Evolutionary conservation across 768 basidiomycete species (phyloP), one percentile per base, ranked within the genome.

Genomic region (Psilocybe subaeruginosa): DNA sequence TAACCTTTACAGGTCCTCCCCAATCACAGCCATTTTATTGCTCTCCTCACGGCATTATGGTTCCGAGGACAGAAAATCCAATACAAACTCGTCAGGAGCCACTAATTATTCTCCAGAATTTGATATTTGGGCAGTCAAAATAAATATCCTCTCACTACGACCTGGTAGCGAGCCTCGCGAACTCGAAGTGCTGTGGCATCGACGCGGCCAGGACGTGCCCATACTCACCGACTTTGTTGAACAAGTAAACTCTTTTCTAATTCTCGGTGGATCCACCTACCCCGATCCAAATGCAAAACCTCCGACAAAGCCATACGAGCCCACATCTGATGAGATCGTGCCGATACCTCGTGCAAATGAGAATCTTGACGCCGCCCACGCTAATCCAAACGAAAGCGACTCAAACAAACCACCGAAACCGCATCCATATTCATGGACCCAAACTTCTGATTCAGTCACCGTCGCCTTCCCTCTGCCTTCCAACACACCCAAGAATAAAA

Each of bases 401-500:
- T 14, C 67, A 5, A 69, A 74, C 17, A 68, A 70, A 27, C 76
- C 77, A 1, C 70, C 74, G 8, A 88, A 81, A 64, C 91, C 90
- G 3, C 85, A 86, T 29, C 91, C 95, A 0, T 98, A 95, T 74
- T 93, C 93, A 1, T 99, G 97, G 97, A 92, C 88, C 0, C 97
- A 99, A 70, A 88, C 90, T 3, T 72, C 85, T 0, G 93, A 95
- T 70, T 85, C 92, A 0, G 78, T 99, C 53, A 95, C 92, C 0
- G 74, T 99, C 46, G 89, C 88, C 0, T 88, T 99, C 69, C 87
- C 93, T 4, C 80, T 97, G n/a, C 93, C 93, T 1, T 83, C 90
- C 0, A 79, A 76, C 54, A 91, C 87, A 0, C 72, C 81, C 1
- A 89, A 85, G 61, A 79, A 81, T 23, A 77, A 80, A 47, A 91